Percentiles rank a stretch among this genome's conserved stretches.
Conservation (phyloP, 1,284 basidiomycete genomes). For the Ceratobasidium sp. region DNA sequence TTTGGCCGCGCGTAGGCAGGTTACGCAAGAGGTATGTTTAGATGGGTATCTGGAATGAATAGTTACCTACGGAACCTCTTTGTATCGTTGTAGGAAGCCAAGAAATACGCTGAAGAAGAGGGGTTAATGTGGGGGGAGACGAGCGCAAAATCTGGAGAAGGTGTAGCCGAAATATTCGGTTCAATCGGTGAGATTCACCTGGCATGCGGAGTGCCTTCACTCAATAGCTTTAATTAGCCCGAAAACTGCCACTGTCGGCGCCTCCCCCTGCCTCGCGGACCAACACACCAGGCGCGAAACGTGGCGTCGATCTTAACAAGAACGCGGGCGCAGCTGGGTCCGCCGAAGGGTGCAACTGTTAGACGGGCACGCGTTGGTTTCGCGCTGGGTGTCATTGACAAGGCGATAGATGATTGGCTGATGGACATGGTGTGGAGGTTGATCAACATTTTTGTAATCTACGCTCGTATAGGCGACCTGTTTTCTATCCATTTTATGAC, state of each 20-base stretch:
- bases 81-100: constrained; percentile 79
- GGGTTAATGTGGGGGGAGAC: constrained; percentile 96
- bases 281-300: constrained; percentile 56
- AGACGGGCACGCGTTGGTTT: constrained; percentile 45
- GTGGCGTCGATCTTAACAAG: constrained; percentile 79
- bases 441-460: constrained; percentile 31
- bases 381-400: no score
- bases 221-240: constrained; percentile 62
- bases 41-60: no score
- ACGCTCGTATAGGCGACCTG: background rate
- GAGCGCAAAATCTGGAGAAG: constrained; percentile 92
- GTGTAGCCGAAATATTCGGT: constrained; percentile 89
- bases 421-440: constrained; percentile 11
- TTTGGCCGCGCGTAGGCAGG: constrained; percentile 74
- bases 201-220: background rate
- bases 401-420: background rate
- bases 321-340: constrained; percentile 62
- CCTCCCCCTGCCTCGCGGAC: constrained; percentile 68
- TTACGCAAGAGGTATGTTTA: constrained; percentile 44
- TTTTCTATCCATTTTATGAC: constrained; percentile 22
- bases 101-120: constrained; percentile 95
- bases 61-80: background rate
- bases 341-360: constrained; percentile 81
- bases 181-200: constrained; percentile 73
- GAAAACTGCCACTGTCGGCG: constrained; percentile 81